Evolutionary conservation across 805 yeast species (phyloP), one percentile per base, ranked within the genome.

Genomic region (Candida jianshihensis): DNA sequence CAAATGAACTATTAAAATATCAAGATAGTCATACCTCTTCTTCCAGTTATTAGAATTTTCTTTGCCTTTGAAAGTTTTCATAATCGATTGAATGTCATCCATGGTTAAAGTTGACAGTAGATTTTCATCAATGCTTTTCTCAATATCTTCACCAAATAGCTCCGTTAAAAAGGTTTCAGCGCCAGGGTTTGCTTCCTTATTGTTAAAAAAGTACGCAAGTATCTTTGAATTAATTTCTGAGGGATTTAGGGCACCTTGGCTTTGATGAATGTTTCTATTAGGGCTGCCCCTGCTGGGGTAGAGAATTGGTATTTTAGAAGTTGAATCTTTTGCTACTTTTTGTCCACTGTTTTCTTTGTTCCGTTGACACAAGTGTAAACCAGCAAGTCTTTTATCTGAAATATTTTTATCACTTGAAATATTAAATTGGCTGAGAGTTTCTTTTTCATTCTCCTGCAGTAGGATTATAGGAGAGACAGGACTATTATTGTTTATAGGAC

Each of bases 41-140:
- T 34, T 33, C 57, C 55, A 53, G 33, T 48, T 50, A n/a, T 38
- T 44, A 1, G 54, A 44, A 1, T 47, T 42, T 24, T 50, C 56
- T 31, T 33, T 40, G 0, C 46, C 51, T 7, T 28, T 24, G 17
- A 37, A 53, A 1, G 33, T 11, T 0, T 11, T 4, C 8, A 52
- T 10, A 0, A 48, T 24, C 24, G 11, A 21, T 21, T 21, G 24
- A 8, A 21, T 21, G 24, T 21, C 24, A 21, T 7, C n/a, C n/a
- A n/a, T n/a, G n/a, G n/a, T n/a, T n/a, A n/a, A n/a, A n/a, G n/a
- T n/a, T n/a, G n/a, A n/a, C n/a, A n/a, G n/a, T n/a, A n/a, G n/a
- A n/a, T n/a, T n/a, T n/a, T n/a, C n/a, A n/a, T n/a, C n/a, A n/a
- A n/a, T n/a, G n/a, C n/a, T n/a, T n/a, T n/a, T n/a, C n/a, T n/a